Evolutionary conservation across 2,329 filamentous ascomycete species (phyloP), one percentile per base, ranked within the genome.

Genomic region (Emericellopsis atlantica): DNA sequence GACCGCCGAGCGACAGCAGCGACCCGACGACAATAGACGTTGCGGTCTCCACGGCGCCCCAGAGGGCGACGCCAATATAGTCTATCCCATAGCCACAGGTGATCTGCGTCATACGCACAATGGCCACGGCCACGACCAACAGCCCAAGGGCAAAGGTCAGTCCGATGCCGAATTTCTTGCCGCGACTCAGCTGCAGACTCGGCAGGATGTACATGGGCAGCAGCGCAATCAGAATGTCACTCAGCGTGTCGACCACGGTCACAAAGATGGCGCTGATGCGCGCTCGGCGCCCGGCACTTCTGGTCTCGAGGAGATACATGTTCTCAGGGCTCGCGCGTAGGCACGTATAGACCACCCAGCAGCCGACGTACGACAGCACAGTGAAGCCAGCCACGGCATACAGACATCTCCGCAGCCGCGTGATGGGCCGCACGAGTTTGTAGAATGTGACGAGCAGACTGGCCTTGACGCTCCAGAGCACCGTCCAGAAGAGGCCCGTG

Each of bases 41-140:
- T 3, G 45, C 38, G 40, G 54, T 54, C 31, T 53, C 49, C 9
- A 53, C 46, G 23, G 32, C 40, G 10, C 53, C 53, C 51, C 52
- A 57, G 22, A 49, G 54, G 37, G 55, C 46, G 12, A 54, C 32
- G 3, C 46, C 46, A 3, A 48, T 43, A 18, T 48, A 31, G 41
- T 52, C 49, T 15, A 51, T 32, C 7, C 31, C 18, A 8, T 41
- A 33, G 3, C 40, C 41, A 12, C 46, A 39, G 14, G 50, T 42
- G 32, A 47, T 41, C 37, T 49, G 47, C 12, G 42, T 48, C 42
- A 50, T 47, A 8, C 49, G 49, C 31, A 50, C 39, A 32, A 49
- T 38, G 21, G 48, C 43, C 15, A 48, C 45, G 7, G 40, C 41
- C 1, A 33, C 18, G n/a, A 48, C 42, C 26, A 32, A 15, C 31